These are phyloP conservation scores for Batkoa obscura DNA, from an alignment of 371 early-diverging fungal genomes.

Conservation along the genomic window DNA sequence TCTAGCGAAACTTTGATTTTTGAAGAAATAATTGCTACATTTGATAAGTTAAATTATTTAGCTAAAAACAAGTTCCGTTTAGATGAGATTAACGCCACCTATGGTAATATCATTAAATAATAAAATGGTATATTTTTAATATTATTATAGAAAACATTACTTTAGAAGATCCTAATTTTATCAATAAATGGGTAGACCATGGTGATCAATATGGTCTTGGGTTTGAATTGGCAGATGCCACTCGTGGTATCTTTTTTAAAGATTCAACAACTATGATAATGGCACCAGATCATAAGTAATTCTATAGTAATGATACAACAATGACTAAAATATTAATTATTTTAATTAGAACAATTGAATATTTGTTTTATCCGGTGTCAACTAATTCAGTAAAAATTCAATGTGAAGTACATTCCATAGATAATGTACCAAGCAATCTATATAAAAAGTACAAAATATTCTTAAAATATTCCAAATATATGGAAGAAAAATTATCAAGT, in stretches of 20 bases:
- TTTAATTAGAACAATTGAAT: slow-evolving; percentile 24
- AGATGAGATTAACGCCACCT: too few species aligned
- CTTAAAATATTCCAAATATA: slow-evolving; percentile 36
- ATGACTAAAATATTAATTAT: too few species aligned
- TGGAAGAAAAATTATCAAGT: slow-evolving; percentile 29
- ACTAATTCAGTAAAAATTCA: slow-evolving; percentile 14
- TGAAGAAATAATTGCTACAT: too few species aligned
- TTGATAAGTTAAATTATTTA: too few species aligned
- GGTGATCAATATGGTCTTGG: slow-evolving; percentile 65
- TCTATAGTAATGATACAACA: too few species aligned
- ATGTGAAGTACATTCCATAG: slow-evolving; percentile 18
- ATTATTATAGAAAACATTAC: not conserved
- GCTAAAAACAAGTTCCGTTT: too few species aligned
- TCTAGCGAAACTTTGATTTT: too few species aligned
- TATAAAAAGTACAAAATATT: slow-evolving; percentile 46
- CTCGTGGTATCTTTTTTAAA: slow-evolving; percentile 64
- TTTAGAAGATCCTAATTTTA: slow-evolving; percentile 23
- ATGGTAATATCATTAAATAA: too few species aligned
- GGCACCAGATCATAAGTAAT: slow-evolving; percentile 29
- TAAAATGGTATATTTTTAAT: not conserved
- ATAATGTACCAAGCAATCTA: slow-evolving; percentile 25
- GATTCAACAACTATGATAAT: slow-evolving; percentile 50
- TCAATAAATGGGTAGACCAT: slow-evolving; percentile 64
- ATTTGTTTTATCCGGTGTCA: slow-evolving; percentile 17
- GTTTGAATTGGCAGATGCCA: slow-evolving; percentile 59